Evolutionary conservation across 352 stramenopile genomes (phyloP).

Genomic region (Plasmopara viticola): DNA sequence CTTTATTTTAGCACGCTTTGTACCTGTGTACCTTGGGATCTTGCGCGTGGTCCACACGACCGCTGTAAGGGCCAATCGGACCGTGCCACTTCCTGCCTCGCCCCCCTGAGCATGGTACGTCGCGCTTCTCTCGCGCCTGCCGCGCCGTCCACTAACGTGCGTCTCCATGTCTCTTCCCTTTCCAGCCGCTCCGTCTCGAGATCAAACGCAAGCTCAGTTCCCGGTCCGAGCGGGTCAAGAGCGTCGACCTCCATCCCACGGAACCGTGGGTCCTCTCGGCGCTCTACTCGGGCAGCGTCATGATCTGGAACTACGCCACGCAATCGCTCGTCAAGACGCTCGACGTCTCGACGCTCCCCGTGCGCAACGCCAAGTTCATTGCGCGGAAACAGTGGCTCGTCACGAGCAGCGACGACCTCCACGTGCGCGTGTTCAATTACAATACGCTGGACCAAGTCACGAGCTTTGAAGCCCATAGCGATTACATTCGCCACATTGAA

Average conservation of each 20-base stretch:
- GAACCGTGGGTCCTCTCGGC: constrained; percentile 97
- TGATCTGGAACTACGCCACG: constrained; percentile 98
- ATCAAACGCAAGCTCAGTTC: constrained; percentile 93
- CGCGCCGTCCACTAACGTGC: constrained; percentile 1
- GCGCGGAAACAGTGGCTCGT: constrained; percentile 97
- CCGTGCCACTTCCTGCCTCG: constrained; percentile 4
- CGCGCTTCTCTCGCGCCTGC: too few species aligned
- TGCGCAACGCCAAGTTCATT: constrained; percentile 93
- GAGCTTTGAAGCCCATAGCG: constrained; percentile 94
- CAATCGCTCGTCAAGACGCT: constrained; percentile 95
- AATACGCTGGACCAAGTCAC: constrained; percentile 98
- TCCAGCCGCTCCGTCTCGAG: constrained; percentile 66
- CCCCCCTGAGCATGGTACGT: too few species aligned
- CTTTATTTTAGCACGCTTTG: too few species aligned
- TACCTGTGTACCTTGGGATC: too few species aligned
- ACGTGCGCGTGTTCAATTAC: constrained; percentile 98
- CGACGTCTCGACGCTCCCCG: constrained; percentile 93
- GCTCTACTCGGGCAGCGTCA: constrained; percentile 97
- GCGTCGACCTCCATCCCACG: constrained; percentile 96
- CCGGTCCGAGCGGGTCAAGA: constrained; percentile 97
- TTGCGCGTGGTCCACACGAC: too few species aligned
- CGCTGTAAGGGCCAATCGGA: constrained; percentile 5
- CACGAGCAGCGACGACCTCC: constrained; percentile 94
- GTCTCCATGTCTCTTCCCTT: not conserved
- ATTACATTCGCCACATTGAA: constrained; percentile 98